phyloP scores from a whole-genome alignment of 139 green algal species.

The Picochlorum sp. region DNA sequence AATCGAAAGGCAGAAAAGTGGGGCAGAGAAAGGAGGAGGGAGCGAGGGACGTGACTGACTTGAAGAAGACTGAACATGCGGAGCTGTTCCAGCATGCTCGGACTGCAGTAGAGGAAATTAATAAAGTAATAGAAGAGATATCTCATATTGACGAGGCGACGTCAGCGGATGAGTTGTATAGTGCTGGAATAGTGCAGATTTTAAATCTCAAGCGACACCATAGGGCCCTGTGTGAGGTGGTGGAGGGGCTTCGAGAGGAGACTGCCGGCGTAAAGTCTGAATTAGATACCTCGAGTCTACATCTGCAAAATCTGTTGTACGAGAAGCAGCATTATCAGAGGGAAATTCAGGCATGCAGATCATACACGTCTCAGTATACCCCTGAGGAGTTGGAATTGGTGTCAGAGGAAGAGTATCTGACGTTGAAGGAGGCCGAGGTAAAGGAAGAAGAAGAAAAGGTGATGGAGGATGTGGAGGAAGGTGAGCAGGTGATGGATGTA shows the following conservation, averaged over 20 bases:
- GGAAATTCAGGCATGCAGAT: constrained; percentile 53
- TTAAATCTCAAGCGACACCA: constrained; percentile 20
- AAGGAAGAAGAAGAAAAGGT: neutral
- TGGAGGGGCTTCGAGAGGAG: constrained; percentile 42
- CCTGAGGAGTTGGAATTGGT: constrained; percentile 42
- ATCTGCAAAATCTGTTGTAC: constrained; percentile 64
- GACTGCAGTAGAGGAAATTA: neutral
- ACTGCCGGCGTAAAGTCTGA: constrained; percentile 41
- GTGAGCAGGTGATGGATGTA: neutral
- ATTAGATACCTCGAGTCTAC: constrained; percentile 44
- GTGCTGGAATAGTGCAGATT: constrained; percentile 5
- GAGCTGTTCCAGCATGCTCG: no score
- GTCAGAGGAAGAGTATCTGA: constrained; percentile 37
- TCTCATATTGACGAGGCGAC: neutral
- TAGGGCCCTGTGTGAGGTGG: constrained; percentile 17
- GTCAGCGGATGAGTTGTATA: neutral
- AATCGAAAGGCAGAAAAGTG: no score
- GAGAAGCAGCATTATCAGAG: constrained; percentile 66
- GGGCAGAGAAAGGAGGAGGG: no score
- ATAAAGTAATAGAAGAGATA: neutral
- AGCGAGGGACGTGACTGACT: no score
- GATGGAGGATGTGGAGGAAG: neutral
- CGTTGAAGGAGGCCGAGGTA: neutral
- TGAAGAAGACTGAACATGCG: no score
- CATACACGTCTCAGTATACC: constrained; percentile 44